Base-by-base conservation (phyloP, 2,329 filamentous ascomycete genomes). In the Xylariomycetidae sp. region DNA sequence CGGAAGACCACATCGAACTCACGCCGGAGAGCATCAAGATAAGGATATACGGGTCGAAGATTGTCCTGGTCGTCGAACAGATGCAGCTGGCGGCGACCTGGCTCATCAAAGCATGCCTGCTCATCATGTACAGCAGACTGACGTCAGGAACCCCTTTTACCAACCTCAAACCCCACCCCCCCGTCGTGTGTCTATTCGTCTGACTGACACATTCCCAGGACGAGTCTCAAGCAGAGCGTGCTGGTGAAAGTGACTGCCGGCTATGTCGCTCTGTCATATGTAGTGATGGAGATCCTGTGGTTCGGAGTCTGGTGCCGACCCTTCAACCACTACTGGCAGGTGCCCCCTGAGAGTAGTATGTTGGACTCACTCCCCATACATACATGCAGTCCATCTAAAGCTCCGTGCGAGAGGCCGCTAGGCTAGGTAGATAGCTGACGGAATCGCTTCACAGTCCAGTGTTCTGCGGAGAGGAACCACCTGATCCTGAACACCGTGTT, bases 21-120 rank as follows among this genome's bases (percentile, higher is more conserved):
- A 76, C 74, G 0, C 61, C 67, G 0, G 41, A 58, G 0, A 63
- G 61, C 22, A 63, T 68, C 30, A 45, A 41, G 3, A 57, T 63
- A 19, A 61, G 74, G 30, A 51, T 61, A 1, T 58, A 53, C 23
- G 78, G 77, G 9, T 79, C 74, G 29, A 82, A 82, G 62, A 70
- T 77, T 60, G 76, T 80, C 1, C 62, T 80, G 22, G 69, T 79
- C 8, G 72, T 74, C 3, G 77, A 82, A 44, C 66, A 80, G 54
- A 69, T 72, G 47, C 82, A 84, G 60, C 61, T 80, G n/a, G 61
- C 77, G 33, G 68, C 71, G 7, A 72, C 72, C 18, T 80, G 72
- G 69, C 55, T 61, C 0, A 62, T 77, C 42, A 80, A 80, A 50
- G 54, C 61, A 6, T 79, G 74, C 45, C 59, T 80, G 41, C 50